Evolutionary conservation across 202 grass and related monocot genomes (phyloP), one percentile per base, ranked within the genome.

Genomic region (Bolboschoenoplectus hybrid): DNA sequence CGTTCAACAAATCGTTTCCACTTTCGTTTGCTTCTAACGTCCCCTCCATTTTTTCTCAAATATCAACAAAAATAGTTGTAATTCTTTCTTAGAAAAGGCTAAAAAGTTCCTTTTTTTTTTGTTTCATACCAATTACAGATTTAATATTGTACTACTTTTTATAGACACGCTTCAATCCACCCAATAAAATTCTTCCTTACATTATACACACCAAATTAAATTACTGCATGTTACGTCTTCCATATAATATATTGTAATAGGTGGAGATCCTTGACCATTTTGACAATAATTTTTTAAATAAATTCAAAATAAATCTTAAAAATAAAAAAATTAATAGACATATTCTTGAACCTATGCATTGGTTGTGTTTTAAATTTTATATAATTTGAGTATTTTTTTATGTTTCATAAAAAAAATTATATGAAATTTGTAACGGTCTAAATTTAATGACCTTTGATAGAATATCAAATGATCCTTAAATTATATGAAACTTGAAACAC

Each of bases 1-100:
- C 16, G 74, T 80, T 80, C 76, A 80, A 80, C 53, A 44, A 26
- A 41, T 80, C 16, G 14, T 43, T 61, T 80, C 76, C 16, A 61
- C 55, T 80, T 61, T 41, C 13, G 36, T 80, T 60, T 80, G 38
- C 55, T 60, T 80, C 76, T 61, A 80, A 44, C 55, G 4, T 44
- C 36, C 52, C 3, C 43, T 19, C 36, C 1, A 43, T 17, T 20
- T 44, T 80, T 58, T 80, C 55, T 26, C 26, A 26, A 44, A 9
- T 55, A 10, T 61, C 2, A 17, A 44, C 53, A 79, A 79, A 44
- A 20, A 43, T 40, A 17, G 34, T 38, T 79, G 51, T n/a, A 17
- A 9, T 41, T 79, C 7, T 58, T 79, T 41, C 14, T 41, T 52
- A 53, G 20, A 53, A 36, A 52, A 75, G 72, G 9, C 10, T 36